A percentile compares a stretch with the other conserved stretches of the same genome.
These are phyloP conservation scores for Byssoonygena ceratinophila DNA, from an alignment of 2,329 filamentous ascomycete genomes.

Conservation along the genomic window DNA sequence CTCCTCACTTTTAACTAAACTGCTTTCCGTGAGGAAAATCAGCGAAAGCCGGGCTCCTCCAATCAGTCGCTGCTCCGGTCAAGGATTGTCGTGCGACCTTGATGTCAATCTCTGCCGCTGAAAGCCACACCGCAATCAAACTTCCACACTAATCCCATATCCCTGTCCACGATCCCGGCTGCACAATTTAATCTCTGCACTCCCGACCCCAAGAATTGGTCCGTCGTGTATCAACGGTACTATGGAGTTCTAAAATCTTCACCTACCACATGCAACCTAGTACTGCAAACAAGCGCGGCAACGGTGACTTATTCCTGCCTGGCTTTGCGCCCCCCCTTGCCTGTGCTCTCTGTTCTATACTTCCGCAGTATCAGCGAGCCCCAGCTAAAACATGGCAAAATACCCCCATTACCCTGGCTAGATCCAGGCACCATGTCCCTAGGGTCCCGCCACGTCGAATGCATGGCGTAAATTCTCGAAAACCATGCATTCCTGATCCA, in stretches of 20 bases:
- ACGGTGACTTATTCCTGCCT: neutral
- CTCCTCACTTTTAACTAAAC: neutral
- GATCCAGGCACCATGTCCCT: constrained; percentile 2
- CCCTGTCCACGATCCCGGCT: neutral
- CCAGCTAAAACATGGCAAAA: constrained; percentile 8
- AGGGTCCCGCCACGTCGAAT: constrained; percentile 7
- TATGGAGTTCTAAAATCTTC: too few species aligned
- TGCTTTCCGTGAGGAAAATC: neutral
- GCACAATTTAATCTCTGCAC: neutral
- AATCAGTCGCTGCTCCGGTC: neutral
- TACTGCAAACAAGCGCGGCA: neutral
- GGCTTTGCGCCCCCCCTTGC: neutral
- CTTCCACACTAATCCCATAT: constrained; percentile 1
- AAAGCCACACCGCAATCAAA: constrained; percentile 3
- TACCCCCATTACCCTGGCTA: neutral
- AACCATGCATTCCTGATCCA: neutral
- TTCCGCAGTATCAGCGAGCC: neutral
- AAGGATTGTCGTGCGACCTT: constrained; percentile 6
- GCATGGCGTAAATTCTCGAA: constrained; percentile 3
- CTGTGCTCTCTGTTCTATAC: neutral
- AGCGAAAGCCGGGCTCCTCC: neutral
- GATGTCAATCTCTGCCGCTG: constrained; percentile 8
- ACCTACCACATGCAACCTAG: neutral
- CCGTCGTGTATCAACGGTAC: neutral
- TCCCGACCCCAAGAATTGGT: neutral